Conservation (phyloP, 805 yeast species). For the Kuraishia borneana region DNA sequence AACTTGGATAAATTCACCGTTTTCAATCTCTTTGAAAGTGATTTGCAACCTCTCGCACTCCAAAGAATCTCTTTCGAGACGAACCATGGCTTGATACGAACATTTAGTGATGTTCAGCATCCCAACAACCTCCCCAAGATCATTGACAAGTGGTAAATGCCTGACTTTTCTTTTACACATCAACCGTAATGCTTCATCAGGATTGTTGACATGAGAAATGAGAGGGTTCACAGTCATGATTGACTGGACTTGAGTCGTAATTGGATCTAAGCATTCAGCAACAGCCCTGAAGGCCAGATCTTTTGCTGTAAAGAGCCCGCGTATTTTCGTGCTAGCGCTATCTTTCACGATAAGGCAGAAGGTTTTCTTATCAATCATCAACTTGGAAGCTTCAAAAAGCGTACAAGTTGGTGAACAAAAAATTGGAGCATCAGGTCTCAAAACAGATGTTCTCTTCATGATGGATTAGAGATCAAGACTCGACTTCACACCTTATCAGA, state of each 20-base stretch:
- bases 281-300: conserved; percentile 33
- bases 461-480: neutral
- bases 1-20: conserved; percentile 15
- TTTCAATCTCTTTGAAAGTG: conserved; percentile 12
- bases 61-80: conserved; percentile 26
- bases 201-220: conserved; percentile 22
- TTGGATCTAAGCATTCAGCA: conserved; percentile 17
- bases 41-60: conserved; percentile 22
- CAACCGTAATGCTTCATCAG: conserved; percentile 27
- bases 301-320: conserved; percentile 33
- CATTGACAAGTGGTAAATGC: conserved; percentile 30
- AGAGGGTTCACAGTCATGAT: conserved; percentile 30
- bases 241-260: conserved; percentile 16
- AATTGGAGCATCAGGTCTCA: conserved; percentile 24
- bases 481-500: no score
- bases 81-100: conserved; percentile 32
- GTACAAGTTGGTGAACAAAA: conserved; percentile 22
- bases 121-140: conserved; percentile 24
- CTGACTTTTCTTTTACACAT: conserved; percentile 31
- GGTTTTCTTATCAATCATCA: conserved; percentile 26
- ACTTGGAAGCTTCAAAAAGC: conserved; percentile 19
- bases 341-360: conserved; percentile 29
- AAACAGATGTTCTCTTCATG: neutral
- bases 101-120: conserved; percentile 34
- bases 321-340: conserved; percentile 12